These are phyloP conservation scores for Naganishia vaughanmartiniae DNA, from an alignment of 768 basidiomycete genomes.

Conservation along the genomic window DNA sequence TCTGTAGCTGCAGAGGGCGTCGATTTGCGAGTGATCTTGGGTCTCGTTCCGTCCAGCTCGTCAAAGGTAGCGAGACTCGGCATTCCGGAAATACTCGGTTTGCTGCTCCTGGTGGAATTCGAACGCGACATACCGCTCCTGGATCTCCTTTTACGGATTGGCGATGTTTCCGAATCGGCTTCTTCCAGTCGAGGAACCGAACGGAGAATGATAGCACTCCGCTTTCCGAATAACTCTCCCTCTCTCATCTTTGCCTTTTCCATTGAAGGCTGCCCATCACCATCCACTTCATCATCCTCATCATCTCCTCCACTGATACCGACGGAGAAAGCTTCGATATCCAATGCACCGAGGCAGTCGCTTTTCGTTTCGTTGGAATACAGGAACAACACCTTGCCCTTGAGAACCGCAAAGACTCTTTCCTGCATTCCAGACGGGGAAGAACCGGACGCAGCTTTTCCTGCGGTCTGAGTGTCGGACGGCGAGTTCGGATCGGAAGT, in stretches of 20 bases:
- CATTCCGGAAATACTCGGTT: not conserved
- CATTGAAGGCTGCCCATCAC: not conserved
- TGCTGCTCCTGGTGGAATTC: not conserved
- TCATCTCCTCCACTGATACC: constrained; percentile 54
- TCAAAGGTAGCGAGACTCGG: not conserved
- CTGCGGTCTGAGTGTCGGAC: not conserved
- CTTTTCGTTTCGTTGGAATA: constrained; percentile 89
- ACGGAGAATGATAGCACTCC: constrained; percentile 68
- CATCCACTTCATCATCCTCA: constrained; percentile 32
- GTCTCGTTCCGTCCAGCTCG: not conserved
- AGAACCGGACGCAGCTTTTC: constrained; percentile 55
- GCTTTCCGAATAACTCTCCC: constrained; percentile 84
- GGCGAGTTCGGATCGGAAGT: not conserved
- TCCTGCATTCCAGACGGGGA: constrained; percentile 67
- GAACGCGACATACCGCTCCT: constrained; percentile 2
- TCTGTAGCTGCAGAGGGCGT: not conserved
- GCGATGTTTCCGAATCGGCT: not conserved
- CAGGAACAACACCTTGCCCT: constrained; percentile 83
- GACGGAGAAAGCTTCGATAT: constrained; percentile 75
- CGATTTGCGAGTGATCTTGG: constrained; percentile 13
- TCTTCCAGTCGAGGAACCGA: constrained; percentile 32
- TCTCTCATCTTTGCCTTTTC: constrained; percentile 57
- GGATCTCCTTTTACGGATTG: not conserved
- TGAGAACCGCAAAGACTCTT: constrained; percentile 87
- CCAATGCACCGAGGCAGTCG: constrained; percentile 87